These are phyloP conservation scores for Saccharomycopsis hybrid DNA, from an alignment of 1,139 yeast species.

Conservation along the genomic window DNA sequence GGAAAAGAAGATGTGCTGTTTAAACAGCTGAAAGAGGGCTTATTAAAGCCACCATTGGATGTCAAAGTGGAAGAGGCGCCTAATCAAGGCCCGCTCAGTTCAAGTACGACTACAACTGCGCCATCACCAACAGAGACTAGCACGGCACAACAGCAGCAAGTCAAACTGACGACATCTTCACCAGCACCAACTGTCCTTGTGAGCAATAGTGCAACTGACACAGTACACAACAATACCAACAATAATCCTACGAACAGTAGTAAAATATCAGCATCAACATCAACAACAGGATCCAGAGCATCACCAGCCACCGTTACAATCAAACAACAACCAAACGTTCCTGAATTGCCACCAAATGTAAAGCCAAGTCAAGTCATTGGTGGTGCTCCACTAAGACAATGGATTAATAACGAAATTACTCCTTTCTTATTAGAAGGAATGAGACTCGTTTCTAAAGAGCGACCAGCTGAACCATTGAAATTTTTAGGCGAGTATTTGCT, in stretches of 20 bases:
- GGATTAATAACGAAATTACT: constrained; percentile 69
- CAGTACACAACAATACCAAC: no score
- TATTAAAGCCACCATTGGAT: no score
- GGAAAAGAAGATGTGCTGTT: no score
- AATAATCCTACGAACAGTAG: neutral
- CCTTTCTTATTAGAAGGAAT: constrained; percentile 64
- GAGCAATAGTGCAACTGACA: no score
- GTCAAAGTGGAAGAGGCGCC: no score
- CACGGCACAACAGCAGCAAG: no score
- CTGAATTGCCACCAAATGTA: neutral
- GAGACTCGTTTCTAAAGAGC: constrained; percentile 46
- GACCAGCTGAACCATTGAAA: constrained; percentile 65
- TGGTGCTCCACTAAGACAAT: constrained; percentile 75
- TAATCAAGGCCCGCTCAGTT: no score
- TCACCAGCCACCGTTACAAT: neutral
- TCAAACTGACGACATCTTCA: no score
- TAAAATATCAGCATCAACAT: neutral
- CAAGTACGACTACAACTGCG: no score
- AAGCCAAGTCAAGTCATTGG: constrained; percentile 50
- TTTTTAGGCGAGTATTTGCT: constrained; percentile 69
- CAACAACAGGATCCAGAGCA: neutral
- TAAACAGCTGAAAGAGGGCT: no score
- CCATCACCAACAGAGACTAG: no score
- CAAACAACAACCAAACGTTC: neutral
- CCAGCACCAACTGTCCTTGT: no score